Evolutionary conservation across 345 rosid genomes (phyloP).

Genomic region (Bretschneidera sinensis): DNA sequence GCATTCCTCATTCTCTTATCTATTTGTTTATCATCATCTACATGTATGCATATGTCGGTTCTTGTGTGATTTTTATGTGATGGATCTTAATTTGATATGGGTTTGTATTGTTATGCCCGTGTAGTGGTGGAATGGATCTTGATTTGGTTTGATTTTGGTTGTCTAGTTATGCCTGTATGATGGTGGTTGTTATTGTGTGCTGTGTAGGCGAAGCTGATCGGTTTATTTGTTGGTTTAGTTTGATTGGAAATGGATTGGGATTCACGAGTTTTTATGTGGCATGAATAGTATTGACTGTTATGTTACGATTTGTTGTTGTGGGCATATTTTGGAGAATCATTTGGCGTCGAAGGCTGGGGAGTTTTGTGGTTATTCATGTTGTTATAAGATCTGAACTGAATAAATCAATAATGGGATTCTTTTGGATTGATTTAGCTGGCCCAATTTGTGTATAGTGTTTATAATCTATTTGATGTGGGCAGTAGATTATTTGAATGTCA

Average conservation of each 20-base stretch:
- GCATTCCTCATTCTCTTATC: neutral
- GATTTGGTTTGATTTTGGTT: slow-evolving; percentile 5
- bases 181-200: neutral
- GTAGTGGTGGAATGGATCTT: neutral
- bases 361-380: slow-evolving; percentile 8
- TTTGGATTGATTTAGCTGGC: slow-evolving; percentile 5
- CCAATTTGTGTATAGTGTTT: slow-evolving; percentile 12
- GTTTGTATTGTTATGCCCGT: slow-evolving; percentile 4
- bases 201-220: slow-evolving; percentile 3
- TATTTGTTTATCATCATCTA: neutral
- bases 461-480: neutral
- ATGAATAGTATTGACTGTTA: neutral
- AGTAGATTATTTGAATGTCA: neutral
- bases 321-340: neutral
- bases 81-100: slow-evolving; percentile 27
- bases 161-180: too few species aligned
- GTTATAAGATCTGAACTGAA: slow-evolving; percentile 11
- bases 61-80: neutral
- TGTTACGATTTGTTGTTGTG: neutral
- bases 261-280: slow-evolving; percentile 1
- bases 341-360: neutral
- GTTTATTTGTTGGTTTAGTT: too few species aligned
- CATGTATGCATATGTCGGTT: too few species aligned
- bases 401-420: slow-evolving; percentile 2
- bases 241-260: neutral